Base-by-base conservation (phyloP, 1,139 yeast species). In the Wickerhamomyces sp. region DNA sequence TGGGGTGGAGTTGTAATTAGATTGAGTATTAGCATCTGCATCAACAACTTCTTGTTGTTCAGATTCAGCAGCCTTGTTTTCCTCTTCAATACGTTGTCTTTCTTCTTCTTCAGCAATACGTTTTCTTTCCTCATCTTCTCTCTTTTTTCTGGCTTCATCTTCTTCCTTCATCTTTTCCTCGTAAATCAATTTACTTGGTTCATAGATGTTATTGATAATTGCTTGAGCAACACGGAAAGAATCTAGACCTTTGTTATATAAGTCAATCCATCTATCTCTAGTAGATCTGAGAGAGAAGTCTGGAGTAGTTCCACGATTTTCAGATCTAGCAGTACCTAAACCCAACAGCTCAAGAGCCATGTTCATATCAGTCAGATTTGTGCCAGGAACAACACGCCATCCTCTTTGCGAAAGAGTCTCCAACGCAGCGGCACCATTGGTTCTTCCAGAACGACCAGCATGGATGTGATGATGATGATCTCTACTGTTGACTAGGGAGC, bases 261-360 rank as follows among this genome's bases (percentile, higher is more conserved):
- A 76, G 64, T 85, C 89, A 37, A 66, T 66, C 95, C 95, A 89
- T 54, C 96, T 73, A 46, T 84, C 84, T 11, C 49, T 51, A 1
- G 60, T 56, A 6, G 52, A 45, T 48, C 47, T 42, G 18, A 47
- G 31, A 29, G 37, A 42, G 27, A 52, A 36, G 36, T 49, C 53
- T 3, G 44, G 18, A 7, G 43, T 37, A 8, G 29, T 40, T 37
- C 37, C 41, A 18, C 45, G 45, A 8, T 34, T 29, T 36, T 2
- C 36, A 42, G 10, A 27, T 7, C 14, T 10, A 11, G 6, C 11
- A 32, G n/a, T 32, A 10, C n/a, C n/a, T 7, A 38, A 11, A 23
- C 35, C 40, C 4, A 38, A 33, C 27, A 8, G 29, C 8, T 15
- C 27, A 13, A 26, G 27, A 15, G 32, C 37, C 10, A n/a, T 27